Percentiles rank a stretch among this genome's conserved stretches.
phyloP scores from a whole-genome alignment of 208 protist species.

The Acanthamoeba lenticulata region DNA sequence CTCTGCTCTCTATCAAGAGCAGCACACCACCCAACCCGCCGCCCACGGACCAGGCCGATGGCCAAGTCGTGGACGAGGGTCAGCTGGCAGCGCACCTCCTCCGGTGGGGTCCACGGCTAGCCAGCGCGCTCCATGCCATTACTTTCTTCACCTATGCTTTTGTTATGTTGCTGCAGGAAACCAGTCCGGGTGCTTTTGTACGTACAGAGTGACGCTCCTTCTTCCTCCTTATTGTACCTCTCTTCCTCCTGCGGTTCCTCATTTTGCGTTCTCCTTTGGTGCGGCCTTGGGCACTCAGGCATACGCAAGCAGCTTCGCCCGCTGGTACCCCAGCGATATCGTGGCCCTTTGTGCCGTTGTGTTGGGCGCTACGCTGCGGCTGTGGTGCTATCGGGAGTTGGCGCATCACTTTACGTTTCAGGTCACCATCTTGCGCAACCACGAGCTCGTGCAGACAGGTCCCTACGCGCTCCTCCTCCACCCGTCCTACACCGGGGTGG shows the following conservation, averaged over 20 bases:
- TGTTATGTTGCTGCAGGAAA: background rate
- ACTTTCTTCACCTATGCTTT: background rate
- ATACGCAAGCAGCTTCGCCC: background rate
- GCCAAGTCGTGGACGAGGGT: background rate
- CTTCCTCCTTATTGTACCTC: background rate
- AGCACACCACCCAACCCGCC: background rate
- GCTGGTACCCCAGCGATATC: background rate
- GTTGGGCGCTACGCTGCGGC: background rate
- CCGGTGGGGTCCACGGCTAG: background rate
- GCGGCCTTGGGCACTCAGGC: background rate
- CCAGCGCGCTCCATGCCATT: background rate
- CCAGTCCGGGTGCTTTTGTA: too few relatives aligned
- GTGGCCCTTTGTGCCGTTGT: background rate
- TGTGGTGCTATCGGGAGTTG: conserved; percentile 10
- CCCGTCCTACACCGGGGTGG: background rate
- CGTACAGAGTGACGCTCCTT: too few relatives aligned
- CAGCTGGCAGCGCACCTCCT: background rate
- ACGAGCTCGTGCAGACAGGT: conserved; percentile 11
- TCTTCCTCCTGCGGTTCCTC: background rate
- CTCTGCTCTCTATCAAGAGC: background rate
- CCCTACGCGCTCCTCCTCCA: conserved; percentile 34
- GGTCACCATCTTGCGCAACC: conserved; percentile 6
- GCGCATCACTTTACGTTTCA: conserved; percentile 1
- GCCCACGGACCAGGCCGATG: background rate
- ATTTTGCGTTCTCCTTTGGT: too few relatives aligned